Conservation (phyloP, 352 stramenopile genomes). For the Globisporangium heterothallicum region DNA sequence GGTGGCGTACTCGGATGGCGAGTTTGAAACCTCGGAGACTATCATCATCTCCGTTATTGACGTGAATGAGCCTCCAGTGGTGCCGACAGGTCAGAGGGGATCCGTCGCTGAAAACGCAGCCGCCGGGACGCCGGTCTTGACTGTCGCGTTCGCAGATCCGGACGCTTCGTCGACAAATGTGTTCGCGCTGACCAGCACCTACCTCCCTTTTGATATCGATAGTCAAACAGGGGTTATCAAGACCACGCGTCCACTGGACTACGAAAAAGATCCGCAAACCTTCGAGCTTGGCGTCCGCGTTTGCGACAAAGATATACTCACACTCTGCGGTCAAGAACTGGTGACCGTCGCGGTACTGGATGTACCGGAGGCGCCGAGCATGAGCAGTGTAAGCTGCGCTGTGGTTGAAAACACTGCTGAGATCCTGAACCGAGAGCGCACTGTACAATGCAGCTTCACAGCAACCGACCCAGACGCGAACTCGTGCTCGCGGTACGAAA, state of each 20-base stretch:
- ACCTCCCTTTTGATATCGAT: conserved; percentile 8
- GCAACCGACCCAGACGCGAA: conserved; percentile 32
- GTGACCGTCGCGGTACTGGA: conserved; percentile 29
- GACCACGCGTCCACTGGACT: conserved; percentile 39
- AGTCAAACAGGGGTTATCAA: conserved; percentile 16
- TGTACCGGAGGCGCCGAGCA: conserved; percentile 28
- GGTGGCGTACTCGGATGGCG: conserved; percentile 9
- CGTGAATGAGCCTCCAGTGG: conserved; percentile 40
- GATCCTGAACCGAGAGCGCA: conserved; percentile 15
- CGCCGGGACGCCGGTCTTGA: conserved; percentile 23
- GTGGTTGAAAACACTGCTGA: conserved; percentile 41
- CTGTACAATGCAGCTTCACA: conserved; percentile 26
- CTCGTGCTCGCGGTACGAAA: conserved; percentile 44
- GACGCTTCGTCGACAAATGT: conserved; percentile 24
- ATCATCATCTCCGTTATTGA: conserved; percentile 35
- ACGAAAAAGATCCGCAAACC: conserved; percentile 27
- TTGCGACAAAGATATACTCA: conserved; percentile 25
- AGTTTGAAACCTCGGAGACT: conserved; percentile 21
- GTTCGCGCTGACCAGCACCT: neutral
- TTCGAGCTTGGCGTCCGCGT: conserved; percentile 38
- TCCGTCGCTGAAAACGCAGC: conserved; percentile 34
- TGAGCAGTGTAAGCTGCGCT: conserved; percentile 23
- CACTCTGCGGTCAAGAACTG: conserved; percentile 32
- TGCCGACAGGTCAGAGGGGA: conserved; percentile 18
- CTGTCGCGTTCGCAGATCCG: conserved; percentile 26